Evolutionary conservation across 2,329 filamentous ascomycete species (phyloP), one percentile per base, ranked within the genome.

Genomic region (Pestalotiopsis sp.): DNA sequence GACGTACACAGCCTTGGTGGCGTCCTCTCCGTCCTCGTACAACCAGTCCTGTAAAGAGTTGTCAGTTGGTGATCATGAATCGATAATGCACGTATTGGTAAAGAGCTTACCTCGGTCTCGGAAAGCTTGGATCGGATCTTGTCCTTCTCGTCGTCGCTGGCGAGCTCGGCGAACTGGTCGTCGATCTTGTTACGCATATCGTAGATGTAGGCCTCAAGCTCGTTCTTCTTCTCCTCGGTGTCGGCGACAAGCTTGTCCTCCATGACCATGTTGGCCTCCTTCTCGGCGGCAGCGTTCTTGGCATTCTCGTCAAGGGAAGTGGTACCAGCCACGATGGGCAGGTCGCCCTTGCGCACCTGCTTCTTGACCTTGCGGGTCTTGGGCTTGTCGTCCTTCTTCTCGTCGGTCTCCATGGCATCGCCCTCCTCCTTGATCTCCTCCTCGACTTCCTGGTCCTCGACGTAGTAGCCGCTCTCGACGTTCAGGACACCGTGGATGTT

Each of bases 191-290:
- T 94, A 75, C 95, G 92, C 78, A 97, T 88, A 77, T 98, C 94
- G 83, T 99, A 99, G 83, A 98, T 98, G 83, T 92, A 97, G 26
- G 93, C 91, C 87, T 99, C 96, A 66, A 99, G 92, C 84, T 98
- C 95, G 85, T 99, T 99, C 93, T 98, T 99, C 90, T 97, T 97
- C 86, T 98, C 94, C 80, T 98, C 96, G 48, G 96, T 99, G 81
- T 98, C 96, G 74, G 93, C 93, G 67, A 99, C 94, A 68, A 98
- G 91, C 88, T 98, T 99, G 85, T 99, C 96, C 82, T 98, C 94
- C 89, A 97, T 95, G 74, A 94, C 89, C 96, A 99, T 98, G 75
- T 90, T 80, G 73, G 90, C 87, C 84, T 99, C 96, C 80, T 91
- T 91, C 87, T 99, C 96, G 64, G 86, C 82, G 72, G 90, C 85